Percentiles rank a stretch among this genome's conserved stretches.
phyloP scores from a whole-genome alignment of 352 stramenopile species.

The Saprolegnia diclina region DNA sequence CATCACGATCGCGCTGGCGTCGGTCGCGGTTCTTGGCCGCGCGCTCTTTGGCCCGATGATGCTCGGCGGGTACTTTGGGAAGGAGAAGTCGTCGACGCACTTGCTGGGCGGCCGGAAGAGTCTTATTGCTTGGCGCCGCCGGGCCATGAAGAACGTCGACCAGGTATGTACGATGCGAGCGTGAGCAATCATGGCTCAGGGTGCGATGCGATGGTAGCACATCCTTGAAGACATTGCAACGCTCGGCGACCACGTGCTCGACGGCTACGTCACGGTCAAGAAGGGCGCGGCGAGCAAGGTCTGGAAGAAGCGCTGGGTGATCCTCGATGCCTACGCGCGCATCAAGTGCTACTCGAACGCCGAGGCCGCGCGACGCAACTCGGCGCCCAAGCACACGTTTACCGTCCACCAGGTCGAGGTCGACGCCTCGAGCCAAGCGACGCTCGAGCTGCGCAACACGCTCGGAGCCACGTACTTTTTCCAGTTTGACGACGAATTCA shows the following conservation, averaged over 20 bases:
- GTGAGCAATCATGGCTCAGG: not conserved
- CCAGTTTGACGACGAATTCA: slow-evolving; percentile 68
- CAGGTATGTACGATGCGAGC: not conserved
- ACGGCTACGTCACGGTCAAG: slow-evolving; percentile 78
- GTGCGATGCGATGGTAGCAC: not conserved
- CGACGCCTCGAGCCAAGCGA: slow-evolving; percentile 56
- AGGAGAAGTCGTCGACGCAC: slow-evolving; percentile 1
- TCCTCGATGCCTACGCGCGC: slow-evolving; percentile 62
- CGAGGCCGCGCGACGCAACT: slow-evolving; percentile 66
- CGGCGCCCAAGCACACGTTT: slow-evolving; percentile 70
- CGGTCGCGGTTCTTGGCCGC: slow-evolving; percentile 58
- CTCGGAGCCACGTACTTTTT: slow-evolving; percentile 80
- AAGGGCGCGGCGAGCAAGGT: slow-evolving; percentile 62
- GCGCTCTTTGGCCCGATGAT: slow-evolving; percentile 38
- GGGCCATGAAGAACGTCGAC: slow-evolving; percentile 17
- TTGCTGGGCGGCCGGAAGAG: slow-evolving; percentile 10
- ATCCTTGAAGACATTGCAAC: slow-evolving; percentile 33
- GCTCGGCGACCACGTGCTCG: slow-evolving; percentile 56
- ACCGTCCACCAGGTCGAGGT: slow-evolving; percentile 72
- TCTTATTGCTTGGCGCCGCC: not conserved
- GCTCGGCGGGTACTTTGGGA: not conserved
- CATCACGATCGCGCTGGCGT: slow-evolving; percentile 52
- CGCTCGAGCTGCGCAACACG: slow-evolving; percentile 66
- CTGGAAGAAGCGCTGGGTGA: slow-evolving; percentile 82
- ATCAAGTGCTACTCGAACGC: slow-evolving; percentile 79